Conservation (phyloP, 805 yeast genomes). For the Kluyveromyces siamensis region DNA sequence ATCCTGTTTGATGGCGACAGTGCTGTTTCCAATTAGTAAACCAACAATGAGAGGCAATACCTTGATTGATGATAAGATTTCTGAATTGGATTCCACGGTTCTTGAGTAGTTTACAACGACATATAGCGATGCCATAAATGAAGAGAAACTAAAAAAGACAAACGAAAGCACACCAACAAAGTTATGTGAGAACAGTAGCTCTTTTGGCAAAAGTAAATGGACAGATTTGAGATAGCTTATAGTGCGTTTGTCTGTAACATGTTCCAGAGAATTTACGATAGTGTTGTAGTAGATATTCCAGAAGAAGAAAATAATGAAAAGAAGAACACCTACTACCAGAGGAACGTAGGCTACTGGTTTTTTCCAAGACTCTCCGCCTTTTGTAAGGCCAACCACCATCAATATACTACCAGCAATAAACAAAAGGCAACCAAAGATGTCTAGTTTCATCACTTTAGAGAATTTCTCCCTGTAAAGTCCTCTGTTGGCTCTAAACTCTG, state of each 20-base stretch:
- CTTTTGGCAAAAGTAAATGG: constrained; percentile 21
- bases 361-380: constrained; percentile 38
- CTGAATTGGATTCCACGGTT: constrained; percentile 20
- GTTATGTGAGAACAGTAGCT: constrained; percentile 20
- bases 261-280: constrained; percentile 7
- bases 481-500: constrained; percentile 5
- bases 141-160: constrained; percentile 14
- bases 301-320: constrained; percentile 23
- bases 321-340: constrained; percentile 30
- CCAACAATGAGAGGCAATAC: constrained; percentile 29
- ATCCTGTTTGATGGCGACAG: constrained; percentile 16
- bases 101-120: constrained; percentile 21
- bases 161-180: constrained; percentile 16
- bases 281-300: constrained; percentile 23
- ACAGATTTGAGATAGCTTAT: constrained; percentile 1
- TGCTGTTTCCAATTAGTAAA: constrained; percentile 19
- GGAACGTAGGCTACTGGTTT: constrained; percentile 35
- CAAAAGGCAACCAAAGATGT: constrained; percentile 29
- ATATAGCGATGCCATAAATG: constrained; percentile 15
- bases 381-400: constrained; percentile 36
- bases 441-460: constrained; percentile 15
- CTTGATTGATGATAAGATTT: constrained; percentile 31
- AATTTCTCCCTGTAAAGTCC: constrained; percentile 13
- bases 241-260: constrained; percentile 2
- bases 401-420: constrained; percentile 31